Evolutionary conservation across 371 early-diverging fungal genomes (phyloP), one percentile per base, ranked within the genome.

Genomic region (Gilbertella persicaria): DNA sequence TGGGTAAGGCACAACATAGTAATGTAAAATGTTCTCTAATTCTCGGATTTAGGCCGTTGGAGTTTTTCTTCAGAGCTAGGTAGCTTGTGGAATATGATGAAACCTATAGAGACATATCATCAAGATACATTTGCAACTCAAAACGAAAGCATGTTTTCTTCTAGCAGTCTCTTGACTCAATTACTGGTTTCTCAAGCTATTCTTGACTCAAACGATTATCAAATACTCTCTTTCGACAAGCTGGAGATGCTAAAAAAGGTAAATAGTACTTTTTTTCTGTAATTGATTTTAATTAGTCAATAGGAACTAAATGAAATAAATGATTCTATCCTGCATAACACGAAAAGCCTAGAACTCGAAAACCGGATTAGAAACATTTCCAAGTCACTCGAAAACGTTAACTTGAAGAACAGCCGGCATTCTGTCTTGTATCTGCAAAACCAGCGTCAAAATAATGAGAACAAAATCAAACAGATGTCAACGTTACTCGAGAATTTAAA

Each of bases 391-490:
- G 41, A 70, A 58, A 46, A 70, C 78, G 41, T 63, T 28, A 56
- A 66, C 17, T 25, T 77, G 74, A 23, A 50, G 44, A 56, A 46
- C 39, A 65, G 55, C 39, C 21, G 58, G 44, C 39, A 58, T 39
- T 59, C 66, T 5, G 37, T 58, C 13, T 29, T 53, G n/a, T 47
- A 59, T 28, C 23, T 64, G 19, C 37, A 56, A 49, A 26, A 45
- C 25, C 49, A 55, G 53, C 45, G 54, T 5, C 58, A 55, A 48
- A 62, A 69, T 0, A 81, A 87, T 12, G 80, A 83, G 17, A 62
- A 69, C 5, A 86, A 84, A 51, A 78, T 89, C 36, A 85, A 86
- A 43, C 78, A 78, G 19, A 78, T 91, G 19, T 75, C 85, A 8
- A 71, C 74, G 7, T 85, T 85, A 20, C 63, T 89, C 4, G 86